A percentile compares a stretch with the other conserved stretches of the same genome.
These are phyloP conservation scores for Purpureocillium takamizusanense DNA, from an alignment of 2,329 filamentous ascomycete genomes.

Conservation along the genomic window DNA sequence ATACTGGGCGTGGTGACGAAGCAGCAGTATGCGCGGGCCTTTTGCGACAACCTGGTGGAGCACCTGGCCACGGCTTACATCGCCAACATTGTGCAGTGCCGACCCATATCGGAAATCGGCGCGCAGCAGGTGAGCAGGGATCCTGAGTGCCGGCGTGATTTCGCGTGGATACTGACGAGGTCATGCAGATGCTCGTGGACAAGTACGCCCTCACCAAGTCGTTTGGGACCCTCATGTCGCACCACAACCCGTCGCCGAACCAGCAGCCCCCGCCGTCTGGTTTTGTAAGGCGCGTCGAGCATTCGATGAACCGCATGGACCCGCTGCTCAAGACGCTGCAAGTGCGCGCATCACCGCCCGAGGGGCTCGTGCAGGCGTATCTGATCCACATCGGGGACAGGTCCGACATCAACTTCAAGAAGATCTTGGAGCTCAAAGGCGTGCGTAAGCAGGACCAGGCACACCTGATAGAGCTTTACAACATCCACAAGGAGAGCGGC, in stretches of 20 bases:
- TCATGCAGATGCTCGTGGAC: conserved; percentile 77
- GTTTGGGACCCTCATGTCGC: conserved; percentile 60
- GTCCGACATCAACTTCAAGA: conserved; percentile 90
- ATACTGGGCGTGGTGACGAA: conserved; percentile 74
- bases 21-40: conserved; percentile 86
- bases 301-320: conserved; percentile 78
- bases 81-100: conserved; percentile 76
- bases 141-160: too few species aligned
- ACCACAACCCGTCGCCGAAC: conserved; percentile 41
- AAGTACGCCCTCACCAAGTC: conserved; percentile 83
- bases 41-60: conserved; percentile 94
- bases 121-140: conserved; percentile 65
- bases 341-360: conserved; percentile 81
- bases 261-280: conserved; percentile 38
- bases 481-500: conserved; percentile 68
- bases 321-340: conserved; percentile 93
- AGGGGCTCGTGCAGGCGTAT: conserved; percentile 93
- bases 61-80: conserved; percentile 72
- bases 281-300: conserved; percentile 80
- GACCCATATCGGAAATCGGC: conserved; percentile 84
- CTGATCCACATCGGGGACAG: conserved; percentile 93
- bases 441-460: conserved; percentile 76
- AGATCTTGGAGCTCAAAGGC: conserved; percentile 92
- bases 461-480: conserved; percentile 78
- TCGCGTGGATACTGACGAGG: background rate